Evolutionary conservation across 129 eudicot genomes (phyloP).

Genomic region (Helianthus tuberosus): DNA sequence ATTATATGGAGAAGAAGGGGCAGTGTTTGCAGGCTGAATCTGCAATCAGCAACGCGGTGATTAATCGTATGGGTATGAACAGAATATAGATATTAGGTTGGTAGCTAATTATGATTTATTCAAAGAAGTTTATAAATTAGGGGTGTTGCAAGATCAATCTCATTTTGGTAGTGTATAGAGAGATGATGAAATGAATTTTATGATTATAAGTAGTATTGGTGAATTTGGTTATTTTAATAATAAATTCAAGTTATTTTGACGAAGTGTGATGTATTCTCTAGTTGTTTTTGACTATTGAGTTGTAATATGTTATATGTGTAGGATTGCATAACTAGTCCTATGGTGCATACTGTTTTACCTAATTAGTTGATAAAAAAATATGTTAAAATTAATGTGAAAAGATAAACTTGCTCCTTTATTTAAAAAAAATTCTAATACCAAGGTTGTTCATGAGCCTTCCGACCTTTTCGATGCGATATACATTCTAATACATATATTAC

Average conservation of each 20-base stretch:
- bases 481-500: too few relatives aligned
- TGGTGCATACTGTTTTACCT: too few relatives aligned
- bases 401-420: too few relatives aligned
- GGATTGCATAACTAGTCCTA: too few relatives aligned
- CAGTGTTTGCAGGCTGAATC: constrained; percentile 28
- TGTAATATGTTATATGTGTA: too few relatives aligned
- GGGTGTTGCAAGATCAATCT: not conserved
- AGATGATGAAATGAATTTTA: not conserved
- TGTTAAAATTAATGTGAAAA: too few relatives aligned
- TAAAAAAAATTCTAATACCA: too few relatives aligned
- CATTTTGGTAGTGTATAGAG: constrained; percentile 5
- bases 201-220: not conserved
- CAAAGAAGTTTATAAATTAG: not conserved
- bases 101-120: not conserved
- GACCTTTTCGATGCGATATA: too few relatives aligned
- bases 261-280: too few relatives aligned
- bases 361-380: too few relatives aligned
- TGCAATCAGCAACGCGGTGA: constrained; percentile 52
- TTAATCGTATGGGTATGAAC: constrained; percentile 65
- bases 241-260: not conserved
- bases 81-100: not conserved
- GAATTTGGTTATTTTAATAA: not conserved
- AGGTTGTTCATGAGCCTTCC: too few relatives aligned
- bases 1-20: constrained; percentile 51
- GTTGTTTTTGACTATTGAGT: too few relatives aligned